Conservation (phyloP, 2,329 filamentous ascomycete genomes). For the Diaporthe australafricana region DNA sequence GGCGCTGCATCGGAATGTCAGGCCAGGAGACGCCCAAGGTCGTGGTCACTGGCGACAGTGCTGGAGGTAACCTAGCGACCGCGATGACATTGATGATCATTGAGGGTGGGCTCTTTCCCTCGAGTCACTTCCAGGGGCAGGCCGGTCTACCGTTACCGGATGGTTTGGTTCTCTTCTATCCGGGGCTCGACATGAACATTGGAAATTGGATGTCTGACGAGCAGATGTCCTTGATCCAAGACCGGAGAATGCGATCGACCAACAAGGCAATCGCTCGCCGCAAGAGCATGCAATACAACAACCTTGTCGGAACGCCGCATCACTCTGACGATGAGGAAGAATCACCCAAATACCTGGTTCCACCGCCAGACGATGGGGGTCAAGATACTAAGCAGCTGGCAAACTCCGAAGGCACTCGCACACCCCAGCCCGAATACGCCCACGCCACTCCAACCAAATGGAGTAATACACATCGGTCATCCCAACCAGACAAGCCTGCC, state of each 20-base stretch:
- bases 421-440: slow-evolving; percentile 62
- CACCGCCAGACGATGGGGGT: slow-evolving; percentile 37
- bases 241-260: slow-evolving; percentile 80
- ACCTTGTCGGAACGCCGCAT: slow-evolving; percentile 84
- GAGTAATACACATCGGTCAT: slow-evolving; percentile 40
- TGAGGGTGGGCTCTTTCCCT: slow-evolving; percentile 73
- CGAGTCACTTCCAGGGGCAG: slow-evolving; percentile 66
- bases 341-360: slow-evolving; percentile 44
- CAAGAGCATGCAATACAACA: slow-evolving; percentile 90
- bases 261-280: slow-evolving; percentile 83
- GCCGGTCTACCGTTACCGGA: slow-evolving; percentile 78
- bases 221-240: slow-evolving; percentile 93
- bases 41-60: slow-evolving; percentile 82
- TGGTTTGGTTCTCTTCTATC: slow-evolving; percentile 88
- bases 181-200: slow-evolving; percentile 95
- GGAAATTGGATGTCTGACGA: slow-evolving; percentile 99
- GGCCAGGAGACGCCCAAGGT: slow-evolving; percentile 74
- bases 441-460: slow-evolving; percentile 57
- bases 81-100: slow-evolving; percentile 90
- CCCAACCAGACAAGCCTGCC: slow-evolving; percentile 39
- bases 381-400: slow-evolving; percentile 38
- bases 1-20: slow-evolving; percentile 80
- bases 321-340: slow-evolving; percentile 81
- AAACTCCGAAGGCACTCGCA: slow-evolving; percentile 43
- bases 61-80: slow-evolving; percentile 83